Evolutionary conservation across 371 early-diverging fungal species (phyloP).

Genomic region (Mucor racemosus): DNA sequence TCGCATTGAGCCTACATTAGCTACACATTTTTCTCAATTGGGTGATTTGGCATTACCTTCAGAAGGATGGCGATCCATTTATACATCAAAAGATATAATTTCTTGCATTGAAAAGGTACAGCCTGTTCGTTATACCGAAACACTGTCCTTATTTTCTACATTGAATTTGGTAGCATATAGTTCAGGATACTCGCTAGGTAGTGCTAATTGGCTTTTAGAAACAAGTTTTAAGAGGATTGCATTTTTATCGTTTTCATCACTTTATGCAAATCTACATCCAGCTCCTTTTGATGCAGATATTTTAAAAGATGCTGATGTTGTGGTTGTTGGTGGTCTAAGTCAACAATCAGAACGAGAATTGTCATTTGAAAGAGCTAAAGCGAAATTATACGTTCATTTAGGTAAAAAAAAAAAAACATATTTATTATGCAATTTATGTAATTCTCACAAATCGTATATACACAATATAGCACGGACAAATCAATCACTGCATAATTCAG

Average conservation of each 20-base stretch:
- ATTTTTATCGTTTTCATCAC: constrained; percentile 71
- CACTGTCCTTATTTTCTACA: constrained; percentile 40
- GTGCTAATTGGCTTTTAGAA: constrained; percentile 76
- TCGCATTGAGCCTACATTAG: constrained; percentile 23
- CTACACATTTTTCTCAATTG: constrained; percentile 31
- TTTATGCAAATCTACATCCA: constrained; percentile 67
- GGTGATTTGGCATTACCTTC: neutral
- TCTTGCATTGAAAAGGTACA: constrained; percentile 70
- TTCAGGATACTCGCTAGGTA: constrained; percentile 73
- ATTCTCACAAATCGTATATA: too few species aligned
- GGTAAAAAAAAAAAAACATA: constrained; percentile 27
- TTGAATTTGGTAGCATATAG: constrained; percentile 61
- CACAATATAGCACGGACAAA: constrained; percentile 51
- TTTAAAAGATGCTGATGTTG: constrained; percentile 61
- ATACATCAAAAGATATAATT: constrained; percentile 62
- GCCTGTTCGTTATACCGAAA: constrained; percentile 66
- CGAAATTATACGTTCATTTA: constrained; percentile 32
- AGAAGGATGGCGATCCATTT: constrained; percentile 55
- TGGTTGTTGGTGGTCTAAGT: constrained; percentile 54
- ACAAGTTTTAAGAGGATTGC: constrained; percentile 66
- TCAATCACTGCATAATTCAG: constrained; percentile 68
- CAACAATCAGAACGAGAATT: constrained; percentile 15
- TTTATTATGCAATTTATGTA: too few species aligned
- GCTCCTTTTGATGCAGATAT: constrained; percentile 66
- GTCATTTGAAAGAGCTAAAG: constrained; percentile 25